Conservation (phyloP, 2,329 filamentous ascomycete genomes). For the Ambrosiella cleistominuta region DNA sequence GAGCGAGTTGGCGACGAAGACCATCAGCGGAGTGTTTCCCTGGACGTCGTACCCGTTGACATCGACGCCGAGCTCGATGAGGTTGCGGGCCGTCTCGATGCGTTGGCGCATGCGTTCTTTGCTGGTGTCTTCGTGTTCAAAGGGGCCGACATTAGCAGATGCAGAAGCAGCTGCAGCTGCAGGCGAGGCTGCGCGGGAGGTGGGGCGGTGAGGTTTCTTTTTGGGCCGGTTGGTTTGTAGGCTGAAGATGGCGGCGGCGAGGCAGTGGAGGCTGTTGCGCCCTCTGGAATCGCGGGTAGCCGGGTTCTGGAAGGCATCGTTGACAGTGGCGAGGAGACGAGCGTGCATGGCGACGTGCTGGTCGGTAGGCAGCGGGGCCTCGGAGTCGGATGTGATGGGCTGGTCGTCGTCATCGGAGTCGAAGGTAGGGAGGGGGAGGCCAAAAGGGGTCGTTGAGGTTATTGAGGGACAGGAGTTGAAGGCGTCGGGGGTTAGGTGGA, state of each 20-base stretch:
- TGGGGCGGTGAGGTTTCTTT: conserved; percentile 24
- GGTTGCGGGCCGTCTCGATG: conserved; percentile 15
- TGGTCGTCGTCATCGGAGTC: neutral
- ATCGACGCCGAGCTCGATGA: conserved; percentile 26
- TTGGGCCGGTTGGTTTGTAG: conserved; percentile 16
- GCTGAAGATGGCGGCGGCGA: conserved; percentile 36
- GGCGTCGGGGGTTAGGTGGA: conserved; percentile 27
- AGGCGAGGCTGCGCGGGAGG: conserved; percentile 14
- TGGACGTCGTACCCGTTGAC: conserved; percentile 34
- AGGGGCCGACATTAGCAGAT: conserved; percentile 11
- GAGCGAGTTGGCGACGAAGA: conserved; percentile 32
- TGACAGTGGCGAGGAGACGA: conserved; percentile 15
- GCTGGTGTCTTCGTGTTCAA: conserved; percentile 8
- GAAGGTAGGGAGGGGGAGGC: neutral
- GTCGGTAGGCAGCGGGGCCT: neutral
- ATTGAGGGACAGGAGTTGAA: conserved; percentile 23
- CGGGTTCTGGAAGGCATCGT: conserved; percentile 14
- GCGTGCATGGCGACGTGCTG: conserved; percentile 13
- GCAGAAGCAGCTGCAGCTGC: conserved; percentile 10
- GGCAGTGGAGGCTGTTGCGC: conserved; percentile 39
- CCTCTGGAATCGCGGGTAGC: conserved; percentile 24
- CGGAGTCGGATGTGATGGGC: neutral
- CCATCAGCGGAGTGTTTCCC: conserved; percentile 38
- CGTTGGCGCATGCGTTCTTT: conserved; percentile 18
- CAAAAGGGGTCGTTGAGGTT: conserved; percentile 1